Conservation (phyloP, 2,329 filamentous ascomycete species). For the Ceratocystis diversiconidia region DNA sequence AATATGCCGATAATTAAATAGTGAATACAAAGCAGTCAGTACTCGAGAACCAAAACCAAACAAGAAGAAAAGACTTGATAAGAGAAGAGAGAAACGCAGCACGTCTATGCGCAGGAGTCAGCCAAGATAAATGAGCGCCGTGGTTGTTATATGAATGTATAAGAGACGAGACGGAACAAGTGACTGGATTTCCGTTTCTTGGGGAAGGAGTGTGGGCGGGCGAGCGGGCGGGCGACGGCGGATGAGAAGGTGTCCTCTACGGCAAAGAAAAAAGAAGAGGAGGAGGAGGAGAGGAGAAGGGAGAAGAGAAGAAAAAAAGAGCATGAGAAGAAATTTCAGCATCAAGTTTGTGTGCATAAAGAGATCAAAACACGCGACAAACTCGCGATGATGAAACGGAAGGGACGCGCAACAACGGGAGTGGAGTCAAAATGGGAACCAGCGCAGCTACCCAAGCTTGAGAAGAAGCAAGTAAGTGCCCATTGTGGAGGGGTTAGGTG, state of each 20-base stretch:
- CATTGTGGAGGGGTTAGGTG: background rate
- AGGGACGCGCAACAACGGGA: constrained; percentile 10
- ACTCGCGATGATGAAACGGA: constrained; percentile 6
- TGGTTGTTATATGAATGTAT: background rate
- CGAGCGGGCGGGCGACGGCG: background rate
- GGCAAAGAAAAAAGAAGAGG: background rate
- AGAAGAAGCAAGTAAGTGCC: background rate
- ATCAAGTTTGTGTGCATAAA: background rate
- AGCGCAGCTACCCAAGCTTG: background rate
- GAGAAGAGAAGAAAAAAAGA: background rate
- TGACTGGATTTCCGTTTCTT: constrained; percentile 1
- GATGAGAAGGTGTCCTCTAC: background rate
- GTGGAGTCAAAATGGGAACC: background rate
- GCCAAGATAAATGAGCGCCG: background rate
- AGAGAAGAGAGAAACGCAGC: background rate
- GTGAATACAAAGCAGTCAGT: constrained; percentile 1
- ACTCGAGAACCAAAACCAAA: background rate
- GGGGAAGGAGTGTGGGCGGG: background rate
- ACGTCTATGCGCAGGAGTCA: background rate
- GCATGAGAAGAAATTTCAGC: background rate
- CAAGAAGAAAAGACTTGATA: background rate
- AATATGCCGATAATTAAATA: constrained; percentile 4
- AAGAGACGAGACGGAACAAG: background rate
- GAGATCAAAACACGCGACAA: constrained; percentile 1
- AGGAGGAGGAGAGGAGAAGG: background rate